Evolutionary conservation across 106 monocot species (phyloP).

Genomic region (Alisma plantagoaquatica): DNA sequence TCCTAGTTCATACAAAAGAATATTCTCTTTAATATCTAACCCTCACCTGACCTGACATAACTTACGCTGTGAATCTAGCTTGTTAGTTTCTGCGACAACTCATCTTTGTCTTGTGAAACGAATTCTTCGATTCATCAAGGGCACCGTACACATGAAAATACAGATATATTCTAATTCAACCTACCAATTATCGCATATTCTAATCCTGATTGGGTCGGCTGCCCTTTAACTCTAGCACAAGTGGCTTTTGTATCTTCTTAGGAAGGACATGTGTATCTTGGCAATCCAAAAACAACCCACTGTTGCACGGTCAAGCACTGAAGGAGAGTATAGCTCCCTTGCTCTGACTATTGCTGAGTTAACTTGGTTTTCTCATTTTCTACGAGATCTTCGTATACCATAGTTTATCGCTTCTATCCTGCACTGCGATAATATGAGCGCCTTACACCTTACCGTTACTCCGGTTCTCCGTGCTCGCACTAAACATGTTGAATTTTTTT

Average conservation of each 20-base stretch:
- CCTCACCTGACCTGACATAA: neutral
- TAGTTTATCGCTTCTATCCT: no score
- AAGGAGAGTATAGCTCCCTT: neutral
- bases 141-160: neutral
- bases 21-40: constrained; percentile 2
- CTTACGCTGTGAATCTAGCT: neutral
- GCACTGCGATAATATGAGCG: no score
- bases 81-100: neutral
- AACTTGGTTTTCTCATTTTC: neutral
- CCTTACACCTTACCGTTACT: no score
- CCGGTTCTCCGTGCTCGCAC: no score
- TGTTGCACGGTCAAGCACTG: neutral
- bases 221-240: neutral
- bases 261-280: neutral
- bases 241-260: neutral
- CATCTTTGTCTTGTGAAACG: neutral
- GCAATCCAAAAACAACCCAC: neutral
- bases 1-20: no score
- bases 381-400: neutral
- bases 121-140: neutral
- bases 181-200: neutral
- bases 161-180: no score
- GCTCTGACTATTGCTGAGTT: neutral
- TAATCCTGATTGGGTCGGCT: neutral
- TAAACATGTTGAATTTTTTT: no score